Conservation (phyloP, 2,329 filamentous ascomycete species). For the Pseudodiploospora longispora region DNA sequence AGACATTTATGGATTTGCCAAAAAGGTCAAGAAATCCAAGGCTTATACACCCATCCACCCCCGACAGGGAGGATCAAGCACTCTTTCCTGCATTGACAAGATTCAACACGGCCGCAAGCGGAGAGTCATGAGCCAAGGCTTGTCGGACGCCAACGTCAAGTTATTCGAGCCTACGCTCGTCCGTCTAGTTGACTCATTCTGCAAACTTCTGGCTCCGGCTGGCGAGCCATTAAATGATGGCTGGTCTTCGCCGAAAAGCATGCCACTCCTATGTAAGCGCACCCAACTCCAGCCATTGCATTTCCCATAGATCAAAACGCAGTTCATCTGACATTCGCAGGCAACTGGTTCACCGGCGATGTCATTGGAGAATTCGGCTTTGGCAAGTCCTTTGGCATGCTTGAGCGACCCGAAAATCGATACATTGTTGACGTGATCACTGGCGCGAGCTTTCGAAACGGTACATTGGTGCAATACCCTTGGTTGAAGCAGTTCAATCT, state of each 20-base stretch:
- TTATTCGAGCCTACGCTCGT: conserved; percentile 10
- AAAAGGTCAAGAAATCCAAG: conserved; percentile 12
- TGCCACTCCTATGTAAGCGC: conserved; percentile 5
- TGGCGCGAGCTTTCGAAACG: conserved; percentile 14
- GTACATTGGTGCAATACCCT: conserved; percentile 8
- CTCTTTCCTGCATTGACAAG: conserved; percentile 8
- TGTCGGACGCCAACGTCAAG: conserved; percentile 16
- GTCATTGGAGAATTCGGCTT: conserved; percentile 16
- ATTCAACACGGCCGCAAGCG: conserved; percentile 7
- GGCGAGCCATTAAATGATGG: not conserved
- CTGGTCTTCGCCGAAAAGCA: conserved; percentile 6
- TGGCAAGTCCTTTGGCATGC: conserved; percentile 8
- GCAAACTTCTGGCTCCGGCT: conserved; percentile 2
- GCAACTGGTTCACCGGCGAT: conserved; percentile 15
- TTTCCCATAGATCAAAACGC: not conserved
- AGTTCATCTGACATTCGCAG: not conserved
- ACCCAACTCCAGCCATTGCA: not conserved
- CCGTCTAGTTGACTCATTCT: not conserved
- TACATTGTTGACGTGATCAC: conserved; percentile 11
- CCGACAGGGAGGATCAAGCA: conserved; percentile 8
- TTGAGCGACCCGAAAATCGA: conserved; percentile 9
- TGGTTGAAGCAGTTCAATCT: conserved; percentile 2
- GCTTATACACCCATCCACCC: conserved; percentile 7
- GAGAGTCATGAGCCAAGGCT: conserved; percentile 13
- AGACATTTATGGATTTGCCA: conserved; percentile 11